Evolutionary conservation across 306 rosid species (phyloP), one percentile per base, ranked within the genome.

Genomic region (Lagenaria siceraria): DNA sequence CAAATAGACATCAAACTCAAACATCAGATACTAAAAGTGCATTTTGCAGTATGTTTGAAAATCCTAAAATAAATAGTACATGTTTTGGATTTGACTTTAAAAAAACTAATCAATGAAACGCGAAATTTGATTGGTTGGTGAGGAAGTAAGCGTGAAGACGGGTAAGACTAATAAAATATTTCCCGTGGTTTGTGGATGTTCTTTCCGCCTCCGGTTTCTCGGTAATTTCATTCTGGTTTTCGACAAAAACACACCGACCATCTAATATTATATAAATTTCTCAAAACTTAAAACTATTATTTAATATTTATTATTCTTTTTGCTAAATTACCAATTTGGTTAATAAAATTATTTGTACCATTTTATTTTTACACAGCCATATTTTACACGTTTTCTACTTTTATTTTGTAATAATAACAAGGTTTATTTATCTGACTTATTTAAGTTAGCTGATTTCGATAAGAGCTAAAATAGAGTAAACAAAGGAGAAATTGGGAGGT

Each of bases 241-340:
- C 52, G 75, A 42, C 54, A 69, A 69, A 68, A 69, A 69, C 75
- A 69, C 75, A 68, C 74, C 56, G 75, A 43, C 74, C n/a, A 0
- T 42, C 4, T 33, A 21, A 42, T 68, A 68, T 68, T 40, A 68
- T 68, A 40, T 68, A 21, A 38, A 40, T 42, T 31, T 62, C 40
- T 62, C 42, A 6, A 29, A 0, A 25, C 35, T 59, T 55, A 55
- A 61, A 62, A 62, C 2, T 31, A 29, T 31, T 62, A 8, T 62
- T 62, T 62, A 62, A 18, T 65, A 38, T n/a, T 17, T 38, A n/a
- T 4, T 19, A 35, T 19, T 65, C 10, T 36, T 36, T 65, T 62
- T 4, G 9, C 21, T 25, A 59, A 59, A 54, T 52, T 54, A 21
- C 5, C 2, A 18, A 52, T 42, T 42, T 42, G 10, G 12, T 51